These are phyloP conservation scores for Candida pseudoglaebosa DNA, from an alignment of 805 yeast genomes.

Conservation along the genomic window DNA sequence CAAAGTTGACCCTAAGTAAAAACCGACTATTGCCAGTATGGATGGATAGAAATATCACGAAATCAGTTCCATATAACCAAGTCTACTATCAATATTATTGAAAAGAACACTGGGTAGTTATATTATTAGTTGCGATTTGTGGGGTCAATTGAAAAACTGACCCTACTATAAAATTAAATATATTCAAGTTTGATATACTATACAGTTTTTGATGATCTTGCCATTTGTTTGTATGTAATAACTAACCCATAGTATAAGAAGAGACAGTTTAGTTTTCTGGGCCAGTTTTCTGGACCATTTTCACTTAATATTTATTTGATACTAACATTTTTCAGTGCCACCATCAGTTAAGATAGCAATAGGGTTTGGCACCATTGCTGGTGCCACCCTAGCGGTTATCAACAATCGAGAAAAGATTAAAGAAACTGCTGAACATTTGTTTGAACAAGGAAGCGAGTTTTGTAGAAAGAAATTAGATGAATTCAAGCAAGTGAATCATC, in stretches of 20 bases:
- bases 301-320: not conserved
- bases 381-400: slow-evolving; percentile 30
- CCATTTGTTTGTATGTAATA: slow-evolving; percentile 11
- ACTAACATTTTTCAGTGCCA: slow-evolving; percentile 25
- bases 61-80: no score
- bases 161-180: no score
- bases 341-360: slow-evolving; percentile 29
- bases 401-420: slow-evolving; percentile 25
- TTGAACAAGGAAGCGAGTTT: slow-evolving; percentile 28
- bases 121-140: no score
- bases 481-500: slow-evolving; percentile 12
- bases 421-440: slow-evolving; percentile 24
- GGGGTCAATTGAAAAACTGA: no score
- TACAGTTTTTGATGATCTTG: no score
- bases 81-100: no score
- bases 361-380: slow-evolving; percentile 29
- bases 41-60: no score
- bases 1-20: no score
- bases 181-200: no score
- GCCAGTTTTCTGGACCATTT: no score
- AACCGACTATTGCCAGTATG: no score
- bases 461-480: slow-evolving; percentile 20
- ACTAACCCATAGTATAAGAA: not conserved
- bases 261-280: not conserved
- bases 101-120: no score